Percentiles rank a stretch among this genome's conserved stretches.
phyloP scores from a whole-genome alignment of 805 yeast genomes.

The Metschnikowia dekortorum region DNA sequence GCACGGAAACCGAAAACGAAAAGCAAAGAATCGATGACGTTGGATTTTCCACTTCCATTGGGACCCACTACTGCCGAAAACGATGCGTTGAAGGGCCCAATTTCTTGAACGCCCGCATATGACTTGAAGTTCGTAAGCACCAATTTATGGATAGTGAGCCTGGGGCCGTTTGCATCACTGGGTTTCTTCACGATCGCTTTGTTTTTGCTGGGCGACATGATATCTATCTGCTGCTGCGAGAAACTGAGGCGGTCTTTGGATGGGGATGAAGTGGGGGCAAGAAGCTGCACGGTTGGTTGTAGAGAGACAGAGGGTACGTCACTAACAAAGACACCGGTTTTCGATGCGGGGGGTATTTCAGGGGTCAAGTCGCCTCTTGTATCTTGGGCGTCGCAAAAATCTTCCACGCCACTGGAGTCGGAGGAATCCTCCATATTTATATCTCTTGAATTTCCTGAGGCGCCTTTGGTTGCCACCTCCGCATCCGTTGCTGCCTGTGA shows the following conservation, averaged over 20 bases:
- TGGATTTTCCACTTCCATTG: conserved; percentile 96
- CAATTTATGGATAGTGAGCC: conserved; percentile 72
- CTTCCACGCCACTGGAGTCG: neutral
- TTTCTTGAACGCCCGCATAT: conserved; percentile 86
- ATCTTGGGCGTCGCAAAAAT: conserved; percentile 1
- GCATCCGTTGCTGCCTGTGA: neutral
- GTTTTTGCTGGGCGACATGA: conserved; percentile 30
- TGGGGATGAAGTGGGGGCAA: neutral
- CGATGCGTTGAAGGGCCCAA: conserved; percentile 92
- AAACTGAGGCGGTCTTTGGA: conserved; percentile 19
- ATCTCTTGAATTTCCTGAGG: neutral
- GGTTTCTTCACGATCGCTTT: conserved; percentile 13
- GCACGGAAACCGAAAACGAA: conserved; percentile 98
- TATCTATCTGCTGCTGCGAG: conserved; percentile 20
- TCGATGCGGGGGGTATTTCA: neutral
- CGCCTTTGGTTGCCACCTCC: neutral
- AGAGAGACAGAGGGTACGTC: neutral
- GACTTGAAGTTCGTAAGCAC: conserved; percentile 87
- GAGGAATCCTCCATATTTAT: neutral
- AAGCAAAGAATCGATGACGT: conserved; percentile 92
- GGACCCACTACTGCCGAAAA: conserved; percentile 99
- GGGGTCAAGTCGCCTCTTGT: neutral
- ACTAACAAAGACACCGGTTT: neutral
- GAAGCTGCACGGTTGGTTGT: neutral
- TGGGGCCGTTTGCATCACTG: conserved; percentile 31